Evolutionary conservation across 108 stramenopile species (phyloP).

Genomic region (Pseudonitzschia multistriata): DNA sequence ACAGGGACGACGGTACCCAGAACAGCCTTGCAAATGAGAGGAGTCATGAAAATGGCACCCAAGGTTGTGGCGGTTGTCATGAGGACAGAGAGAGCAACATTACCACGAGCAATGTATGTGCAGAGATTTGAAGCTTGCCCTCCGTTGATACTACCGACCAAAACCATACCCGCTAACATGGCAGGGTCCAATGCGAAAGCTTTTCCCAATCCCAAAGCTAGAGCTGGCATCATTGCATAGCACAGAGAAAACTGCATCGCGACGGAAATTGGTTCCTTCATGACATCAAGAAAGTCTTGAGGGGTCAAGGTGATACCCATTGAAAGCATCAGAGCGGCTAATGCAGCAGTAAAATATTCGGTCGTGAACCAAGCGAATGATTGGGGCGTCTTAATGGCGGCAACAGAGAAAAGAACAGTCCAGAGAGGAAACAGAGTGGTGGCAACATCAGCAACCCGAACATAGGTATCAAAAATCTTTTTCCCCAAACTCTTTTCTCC

Average conservation of each 20-base stretch:
- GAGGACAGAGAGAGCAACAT: constrained; percentile 94
- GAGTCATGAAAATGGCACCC: constrained; percentile 97
- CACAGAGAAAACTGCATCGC: constrained; percentile 93
- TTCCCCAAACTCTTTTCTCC: constrained; percentile 27
- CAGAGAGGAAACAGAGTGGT: constrained; percentile 93
- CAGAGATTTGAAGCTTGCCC: constrained; percentile 97
- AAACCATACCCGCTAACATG: constrained; percentile 92
- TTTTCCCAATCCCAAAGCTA: constrained; percentile 84
- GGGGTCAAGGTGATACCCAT: constrained; percentile 98
- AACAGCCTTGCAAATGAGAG: constrained; percentile 90
- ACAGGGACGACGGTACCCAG: constrained; percentile 95
- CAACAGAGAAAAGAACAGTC: constrained; percentile 86
- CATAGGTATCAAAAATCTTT: constrained; percentile 83
- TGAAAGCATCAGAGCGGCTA: constrained; percentile 95
- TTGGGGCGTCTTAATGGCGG: constrained; percentile 83
- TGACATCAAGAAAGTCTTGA: constrained; percentile 87
- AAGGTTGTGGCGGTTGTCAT: constrained; percentile 98
- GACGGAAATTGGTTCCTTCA: constrained; percentile 83
- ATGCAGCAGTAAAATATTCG: constrained; percentile 90
- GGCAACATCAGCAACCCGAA: constrained; percentile 78
- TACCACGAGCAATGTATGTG: constrained; percentile 97
- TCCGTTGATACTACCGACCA: constrained; percentile 96
- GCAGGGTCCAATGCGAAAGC: constrained; percentile 81
- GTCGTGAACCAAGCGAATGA: constrained; percentile 97
- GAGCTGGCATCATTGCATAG: constrained; percentile 92